phyloP scores from a whole-genome alignment of 257 asterid genomes.

The Apocynum venetum region DNA sequence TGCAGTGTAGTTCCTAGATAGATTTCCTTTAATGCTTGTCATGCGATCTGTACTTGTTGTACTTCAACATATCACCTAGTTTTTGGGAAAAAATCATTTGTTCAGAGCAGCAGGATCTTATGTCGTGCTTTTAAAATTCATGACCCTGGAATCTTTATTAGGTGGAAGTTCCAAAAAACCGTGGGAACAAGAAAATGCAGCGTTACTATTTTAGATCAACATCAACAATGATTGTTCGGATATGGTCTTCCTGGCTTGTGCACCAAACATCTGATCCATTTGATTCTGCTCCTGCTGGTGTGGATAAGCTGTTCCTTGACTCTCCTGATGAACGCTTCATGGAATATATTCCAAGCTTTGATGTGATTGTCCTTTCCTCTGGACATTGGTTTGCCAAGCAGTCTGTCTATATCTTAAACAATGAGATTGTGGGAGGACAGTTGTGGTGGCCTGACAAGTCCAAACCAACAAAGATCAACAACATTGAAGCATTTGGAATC shows the following conservation, averaged over 20 bases:
- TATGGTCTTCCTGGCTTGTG: slow-evolving; percentile 99
- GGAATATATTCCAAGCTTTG: slow-evolving; percentile 54
- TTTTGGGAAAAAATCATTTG: neutral
- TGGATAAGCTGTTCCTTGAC: slow-evolving; percentile 79
- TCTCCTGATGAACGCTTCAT: slow-evolving; percentile 78
- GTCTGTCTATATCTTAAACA: slow-evolving; percentile 73
- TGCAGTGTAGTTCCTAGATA: neutral
- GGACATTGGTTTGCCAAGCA: slow-evolving; percentile 99
- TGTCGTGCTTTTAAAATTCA: slow-evolving; percentile 1
- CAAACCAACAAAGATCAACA: slow-evolving; percentile 46
- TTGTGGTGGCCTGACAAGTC: slow-evolving; percentile 86
- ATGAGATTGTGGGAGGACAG: slow-evolving; percentile 88
- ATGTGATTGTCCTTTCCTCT: slow-evolving; percentile 80
- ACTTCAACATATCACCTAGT: neutral
- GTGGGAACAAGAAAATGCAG: slow-evolving; percentile 73
- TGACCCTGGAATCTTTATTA: slow-evolving; percentile 25
- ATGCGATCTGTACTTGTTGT: neutral
- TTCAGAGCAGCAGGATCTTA: neutral
- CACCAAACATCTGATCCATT: slow-evolving; percentile 66
- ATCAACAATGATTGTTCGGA: slow-evolving; percentile 76
- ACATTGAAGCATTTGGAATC: slow-evolving; percentile 71
- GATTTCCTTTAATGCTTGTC: neutral
- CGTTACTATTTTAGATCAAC: slow-evolving; percentile 86
- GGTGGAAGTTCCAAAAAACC: slow-evolving; percentile 85
- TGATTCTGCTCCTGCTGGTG: slow-evolving; percentile 69